Conservation (phyloP, 441 rosid genomes). For the Sinapis alba region DNA sequence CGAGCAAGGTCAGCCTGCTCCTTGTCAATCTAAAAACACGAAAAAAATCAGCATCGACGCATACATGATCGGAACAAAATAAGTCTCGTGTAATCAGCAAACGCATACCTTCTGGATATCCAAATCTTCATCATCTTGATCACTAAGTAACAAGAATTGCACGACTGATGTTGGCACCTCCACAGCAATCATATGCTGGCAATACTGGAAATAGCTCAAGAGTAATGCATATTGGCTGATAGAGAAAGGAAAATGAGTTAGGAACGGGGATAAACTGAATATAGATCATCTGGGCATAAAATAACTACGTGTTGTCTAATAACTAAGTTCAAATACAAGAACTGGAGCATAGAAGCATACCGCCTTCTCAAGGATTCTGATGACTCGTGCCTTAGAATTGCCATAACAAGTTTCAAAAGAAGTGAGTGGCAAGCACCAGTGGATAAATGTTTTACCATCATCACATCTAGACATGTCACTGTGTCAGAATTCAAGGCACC, state of each 20-base stretch:
- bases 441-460: constrained; percentile 83
- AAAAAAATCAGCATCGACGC: constrained; percentile 8
- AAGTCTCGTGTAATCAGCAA: constrained; percentile 20
- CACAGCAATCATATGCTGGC: constrained; percentile 88
- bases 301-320: constrained; percentile 9
- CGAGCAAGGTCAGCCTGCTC: constrained; percentile 91
- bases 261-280: neutral
- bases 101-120: constrained; percentile 76
- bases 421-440: constrained; percentile 93
- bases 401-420: constrained; percentile 87
- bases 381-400: constrained; percentile 86
- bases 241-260: constrained; percentile 25
- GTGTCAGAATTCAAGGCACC: constrained; percentile 74
- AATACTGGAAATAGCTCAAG: constrained; percentile 95
- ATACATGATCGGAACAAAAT: constrained; percentile 17
- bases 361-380: constrained; percentile 99
- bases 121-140: constrained; percentile 83
- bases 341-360: constrained; percentile 46
- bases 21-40: constrained; percentile 70
- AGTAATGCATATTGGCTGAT: constrained; percentile 94
- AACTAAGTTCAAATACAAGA: constrained; percentile 14
- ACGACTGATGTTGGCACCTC: constrained; percentile 83
- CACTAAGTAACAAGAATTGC: constrained; percentile 77
- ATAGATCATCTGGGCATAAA: neutral
- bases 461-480: constrained; percentile 81